Conservation (phyloP, 176 grass and related monocot species). For the Chloris gayana region DNA sequence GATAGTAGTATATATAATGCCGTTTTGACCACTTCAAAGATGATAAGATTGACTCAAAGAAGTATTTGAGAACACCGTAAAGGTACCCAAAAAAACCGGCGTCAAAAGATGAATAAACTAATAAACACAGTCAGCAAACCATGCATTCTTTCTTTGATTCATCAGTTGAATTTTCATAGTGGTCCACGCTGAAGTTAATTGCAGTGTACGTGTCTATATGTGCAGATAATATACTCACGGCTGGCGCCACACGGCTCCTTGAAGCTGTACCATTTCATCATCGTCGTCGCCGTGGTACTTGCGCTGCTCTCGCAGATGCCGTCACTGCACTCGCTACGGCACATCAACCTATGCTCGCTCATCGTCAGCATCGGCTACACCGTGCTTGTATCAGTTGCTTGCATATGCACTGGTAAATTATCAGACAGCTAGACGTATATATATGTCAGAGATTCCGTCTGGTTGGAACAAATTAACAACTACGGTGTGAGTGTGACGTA, state of each 20-base stretch:
- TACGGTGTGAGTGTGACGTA: background rate
- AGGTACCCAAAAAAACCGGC: too few relatives aligned
- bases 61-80: too few relatives aligned
- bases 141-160: background rate
- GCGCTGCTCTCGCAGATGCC: conserved; percentile 76
- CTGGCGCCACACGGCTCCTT: conserved; percentile 58
- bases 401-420: conserved; percentile 59
- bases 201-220: background rate
- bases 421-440: background rate
- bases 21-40: too few relatives aligned
- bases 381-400: conserved; percentile 56
- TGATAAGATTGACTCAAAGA: too few relatives aligned
- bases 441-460: background rate
- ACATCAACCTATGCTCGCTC: conserved; percentile 87
- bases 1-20: too few relatives aligned
- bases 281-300: conserved; percentile 66
- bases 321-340: conserved; percentile 83
- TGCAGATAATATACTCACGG: conserved; percentile 79
- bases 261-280: conserved; percentile 89
- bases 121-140: too few relatives aligned
- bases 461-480: background rate
- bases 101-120: too few relatives aligned
- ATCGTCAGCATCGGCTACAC: conserved; percentile 73
- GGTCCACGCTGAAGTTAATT: too few relatives aligned
- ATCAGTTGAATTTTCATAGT: background rate